Evolutionary conservation across 1,139 yeast genomes (phyloP), one percentile per base, ranked within the genome.

Genomic region (Yamadazyma pseudoaaseri): DNA sequence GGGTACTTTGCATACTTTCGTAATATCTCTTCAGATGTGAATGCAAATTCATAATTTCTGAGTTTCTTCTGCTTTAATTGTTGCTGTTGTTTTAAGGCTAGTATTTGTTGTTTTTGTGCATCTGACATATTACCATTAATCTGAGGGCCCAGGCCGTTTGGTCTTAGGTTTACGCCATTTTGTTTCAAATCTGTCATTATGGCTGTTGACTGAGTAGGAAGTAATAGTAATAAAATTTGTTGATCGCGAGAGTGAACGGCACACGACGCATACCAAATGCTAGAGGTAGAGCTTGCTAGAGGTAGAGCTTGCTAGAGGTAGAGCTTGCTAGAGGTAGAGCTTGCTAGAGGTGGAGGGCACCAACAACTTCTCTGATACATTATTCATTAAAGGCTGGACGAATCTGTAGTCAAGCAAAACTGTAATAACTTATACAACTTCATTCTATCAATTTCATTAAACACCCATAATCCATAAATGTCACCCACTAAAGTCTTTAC

Each of bases 391-490:
- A 35, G 32, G 14, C 20, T 32, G 5, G 39, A 36, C 5, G 32
- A 30, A 18, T 64, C 64, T 34, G 59, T 59, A 24, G 69, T 70
- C 43, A 76, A 62, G 44, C 81, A 76, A 54, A 70, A 79, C 37
- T 79, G 75, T 25, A 86, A 59, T 36, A 85, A 63, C 51, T 75
- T 73, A 48, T 65, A 73, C 29, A 86, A 66, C 45, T 76, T 73
- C 31, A 71, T 71, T 48, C 96, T 68, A 49, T 89, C 96, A 3
- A 70, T 76, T 36, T 79, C 85, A 41, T 85, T 80, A 54, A 85
- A 89, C 15, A 89, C 73, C 97, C 97, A 90, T 37, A 90, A 66
- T 1, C 97, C 97, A 54, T 78, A 89, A 36, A 89, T 85, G 31
- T 82, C 87, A 9, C 87, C 94, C 35, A 79, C 68, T 27, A 83